These are phyloP conservation scores for Plantago lanceolata DNA, from an alignment of 305 asterid species.

Conservation along the genomic window DNA sequence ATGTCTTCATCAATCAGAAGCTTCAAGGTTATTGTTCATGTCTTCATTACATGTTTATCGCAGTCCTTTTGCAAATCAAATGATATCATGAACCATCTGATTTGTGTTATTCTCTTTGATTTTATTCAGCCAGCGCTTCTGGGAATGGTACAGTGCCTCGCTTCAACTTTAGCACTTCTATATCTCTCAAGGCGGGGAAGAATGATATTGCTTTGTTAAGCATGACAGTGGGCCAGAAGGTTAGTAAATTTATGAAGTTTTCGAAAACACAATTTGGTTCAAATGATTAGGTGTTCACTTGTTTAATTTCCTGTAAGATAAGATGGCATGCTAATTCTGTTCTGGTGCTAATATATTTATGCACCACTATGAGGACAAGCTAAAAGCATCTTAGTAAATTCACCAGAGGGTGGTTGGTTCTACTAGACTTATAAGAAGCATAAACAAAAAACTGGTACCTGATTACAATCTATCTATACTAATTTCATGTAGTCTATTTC, in stretches of 20 bases:
- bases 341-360: too few species aligned
- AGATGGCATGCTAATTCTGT: too few species aligned
- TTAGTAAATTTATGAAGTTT: slow-evolving; percentile 8
- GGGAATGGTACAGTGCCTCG: slow-evolving; percentile 74
- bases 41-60: neutral
- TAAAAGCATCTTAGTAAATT: too few species aligned
- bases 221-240: slow-evolving; percentile 88
- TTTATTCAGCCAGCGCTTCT: slow-evolving; percentile 61
- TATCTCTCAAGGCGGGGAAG: slow-evolving; percentile 59
- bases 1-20: slow-evolving; percentile 64
- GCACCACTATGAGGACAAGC: too few species aligned
- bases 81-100: slow-evolving; percentile 23
- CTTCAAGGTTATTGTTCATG: slow-evolving; percentile 77
- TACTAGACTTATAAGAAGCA: too few species aligned
- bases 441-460: too few species aligned
- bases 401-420: too few species aligned
- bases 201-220: slow-evolving; percentile 80
- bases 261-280: neutral
- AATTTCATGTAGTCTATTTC: too few species aligned
- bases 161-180: slow-evolving; percentile 53
- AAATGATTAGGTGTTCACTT: too few species aligned
- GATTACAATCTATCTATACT: too few species aligned
- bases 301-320: too few species aligned
- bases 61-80: slow-evolving; percentile 4
- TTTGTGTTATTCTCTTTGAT: slow-evolving; percentile 5